phyloP scores from a whole-genome alignment of 345 rosid species.

The Sapria himalayana region DNA sequence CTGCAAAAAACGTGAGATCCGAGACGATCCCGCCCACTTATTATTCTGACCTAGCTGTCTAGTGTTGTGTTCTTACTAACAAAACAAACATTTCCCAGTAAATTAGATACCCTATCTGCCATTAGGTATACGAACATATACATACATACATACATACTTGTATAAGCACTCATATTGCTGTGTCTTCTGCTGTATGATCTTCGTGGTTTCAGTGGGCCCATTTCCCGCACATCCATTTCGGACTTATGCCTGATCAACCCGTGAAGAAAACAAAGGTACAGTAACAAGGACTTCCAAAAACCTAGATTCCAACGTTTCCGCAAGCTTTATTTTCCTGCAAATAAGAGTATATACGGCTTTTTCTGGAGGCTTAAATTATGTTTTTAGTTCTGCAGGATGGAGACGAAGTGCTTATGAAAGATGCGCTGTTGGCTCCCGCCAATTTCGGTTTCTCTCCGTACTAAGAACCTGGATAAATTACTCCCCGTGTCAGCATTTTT shows the following conservation, averaged over 20 bases:
- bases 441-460: conserved; percentile 59
- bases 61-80: background rate
- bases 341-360: no score
- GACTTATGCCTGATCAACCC: conserved; percentile 94
- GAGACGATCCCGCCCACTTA: conserved; percentile 1
- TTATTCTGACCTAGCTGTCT: conserved; percentile 1
- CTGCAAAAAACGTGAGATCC: conserved; percentile 90
- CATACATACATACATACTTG: no score
- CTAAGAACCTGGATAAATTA: conserved; percentile 13
- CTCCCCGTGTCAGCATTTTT: no score
- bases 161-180: no score
- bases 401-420: conserved; percentile 53
- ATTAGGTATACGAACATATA: no score
- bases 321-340: background rate
- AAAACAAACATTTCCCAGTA: background rate
- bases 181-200: background rate
- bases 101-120: no score
- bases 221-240: conserved; percentile 91
- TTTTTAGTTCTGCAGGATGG: conserved; percentile 30
- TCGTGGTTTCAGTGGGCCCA: conserved; percentile 75
- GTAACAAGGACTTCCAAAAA: conserved; percentile 37
- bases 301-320: conserved; percentile 5
- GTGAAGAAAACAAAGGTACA: conserved; percentile 60
- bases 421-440: conserved; percentile 51
- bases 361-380: background rate